phyloP scores from a whole-genome alignment of 495 filamentous ascomycete genomes.

The Aspergillus asperescens region DNA sequence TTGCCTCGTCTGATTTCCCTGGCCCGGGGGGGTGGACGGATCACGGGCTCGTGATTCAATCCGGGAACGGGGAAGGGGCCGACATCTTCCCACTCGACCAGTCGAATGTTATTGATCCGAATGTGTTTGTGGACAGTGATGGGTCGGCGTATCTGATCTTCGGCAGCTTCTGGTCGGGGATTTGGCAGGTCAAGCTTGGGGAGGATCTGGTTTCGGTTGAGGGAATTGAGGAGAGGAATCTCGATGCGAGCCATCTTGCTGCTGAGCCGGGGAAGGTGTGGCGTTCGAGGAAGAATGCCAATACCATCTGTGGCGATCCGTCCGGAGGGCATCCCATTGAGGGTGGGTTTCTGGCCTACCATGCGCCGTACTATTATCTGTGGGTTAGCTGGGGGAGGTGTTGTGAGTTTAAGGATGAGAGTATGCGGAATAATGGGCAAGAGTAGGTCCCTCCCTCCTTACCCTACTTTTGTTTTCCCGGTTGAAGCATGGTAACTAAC shows the following conservation, averaged over 20 bases:
- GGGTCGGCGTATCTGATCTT: constrained; percentile 55
- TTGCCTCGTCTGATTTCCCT: constrained; percentile 59
- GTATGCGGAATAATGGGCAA: constrained; percentile 48
- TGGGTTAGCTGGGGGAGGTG: constrained; percentile 68
- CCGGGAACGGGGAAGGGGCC: constrained; percentile 31
- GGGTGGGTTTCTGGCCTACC: constrained; percentile 52
- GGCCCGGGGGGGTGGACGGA: constrained; percentile 57
- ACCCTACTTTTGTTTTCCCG: background rate
- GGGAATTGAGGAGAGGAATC: constrained; percentile 16
- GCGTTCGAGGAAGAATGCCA: constrained; percentile 21
- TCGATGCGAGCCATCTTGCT: constrained; percentile 33
- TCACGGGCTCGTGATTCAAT: constrained; percentile 40
- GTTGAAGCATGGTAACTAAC: constrained; percentile 10
- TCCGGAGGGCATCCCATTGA: constrained; percentile 36
- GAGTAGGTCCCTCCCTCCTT: constrained; percentile 46
- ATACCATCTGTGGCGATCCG: constrained; percentile 32
- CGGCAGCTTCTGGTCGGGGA: constrained; percentile 67
- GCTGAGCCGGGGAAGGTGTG: constrained; percentile 25
- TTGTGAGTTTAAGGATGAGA: constrained; percentile 50
- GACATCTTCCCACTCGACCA: constrained; percentile 47
- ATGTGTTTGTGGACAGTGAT: constrained; percentile 45
- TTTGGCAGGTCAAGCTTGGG: constrained; percentile 58
- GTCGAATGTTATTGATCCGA: constrained; percentile 72
- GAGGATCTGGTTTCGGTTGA: constrained; percentile 32
- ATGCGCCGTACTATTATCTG: constrained; percentile 60